phyloP scores from a whole-genome alignment of 768 basidiomycete species.

The Pleurotus giganteus region DNA sequence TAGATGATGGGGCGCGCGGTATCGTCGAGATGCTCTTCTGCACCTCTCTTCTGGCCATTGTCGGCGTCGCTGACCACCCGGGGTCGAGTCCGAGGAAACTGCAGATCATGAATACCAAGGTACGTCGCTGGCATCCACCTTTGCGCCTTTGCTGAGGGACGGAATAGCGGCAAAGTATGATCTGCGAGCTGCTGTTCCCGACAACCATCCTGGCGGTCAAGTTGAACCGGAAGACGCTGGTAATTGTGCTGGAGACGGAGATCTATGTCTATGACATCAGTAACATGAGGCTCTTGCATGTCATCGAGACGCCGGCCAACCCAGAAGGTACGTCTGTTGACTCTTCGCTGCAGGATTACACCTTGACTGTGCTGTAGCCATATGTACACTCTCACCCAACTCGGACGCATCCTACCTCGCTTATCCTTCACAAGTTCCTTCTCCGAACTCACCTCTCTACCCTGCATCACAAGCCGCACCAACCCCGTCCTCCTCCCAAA shows the following conservation, averaged over 20 bases:
- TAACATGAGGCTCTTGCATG: constrained; percentile 96
- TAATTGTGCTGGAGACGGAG: constrained; percentile 94
- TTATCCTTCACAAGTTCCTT: constrained; percentile 93
- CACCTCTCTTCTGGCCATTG: constrained; percentile 95
- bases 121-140: constrained; percentile 27
- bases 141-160: constrained; percentile 8
- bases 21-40: constrained; percentile 99
- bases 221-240: constrained; percentile 93
- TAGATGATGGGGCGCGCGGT: constrained; percentile 91
- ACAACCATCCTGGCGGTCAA: constrained; percentile 97
- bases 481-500: constrained; percentile 28
- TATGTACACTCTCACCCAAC: constrained; percentile 92
- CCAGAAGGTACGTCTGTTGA: constrained; percentile 78
- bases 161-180: constrained; percentile 89
- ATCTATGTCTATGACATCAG: constrained; percentile 99
- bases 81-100: constrained; percentile 88
- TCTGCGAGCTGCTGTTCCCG: constrained; percentile 97
- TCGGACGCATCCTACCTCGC: constrained; percentile 93
- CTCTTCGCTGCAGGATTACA: neutral
- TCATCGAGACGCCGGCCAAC: constrained; percentile 95
- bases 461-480: constrained; percentile 35
- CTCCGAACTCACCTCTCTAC: constrained; percentile 62
- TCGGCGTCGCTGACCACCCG: constrained; percentile 93
- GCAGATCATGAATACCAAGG: constrained; percentile 99
- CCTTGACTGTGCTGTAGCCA: constrained; percentile 48